Evolutionary conservation across 805 yeast species (phyloP).

Genomic region (Tetrapisispora iriomotensis): DNA sequence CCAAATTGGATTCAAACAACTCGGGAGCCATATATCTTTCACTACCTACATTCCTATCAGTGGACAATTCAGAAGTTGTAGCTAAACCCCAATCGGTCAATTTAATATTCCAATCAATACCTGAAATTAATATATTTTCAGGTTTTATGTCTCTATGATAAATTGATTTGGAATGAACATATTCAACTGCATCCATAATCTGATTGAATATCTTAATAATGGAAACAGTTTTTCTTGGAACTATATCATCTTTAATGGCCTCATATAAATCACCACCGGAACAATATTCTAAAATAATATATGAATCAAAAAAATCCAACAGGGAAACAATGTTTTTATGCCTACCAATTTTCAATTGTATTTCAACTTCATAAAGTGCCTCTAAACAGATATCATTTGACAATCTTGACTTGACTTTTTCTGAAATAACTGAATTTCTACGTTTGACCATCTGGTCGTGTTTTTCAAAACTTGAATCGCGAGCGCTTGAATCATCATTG

Average conservation of each 20-base stretch:
- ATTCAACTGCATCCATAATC: conserved; percentile 63
- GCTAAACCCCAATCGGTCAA: conserved; percentile 73
- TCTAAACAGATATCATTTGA: conserved; percentile 41
- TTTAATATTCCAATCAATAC: conserved; percentile 45
- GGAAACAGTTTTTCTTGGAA: conserved; percentile 42
- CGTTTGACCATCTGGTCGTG: conserved; percentile 14
- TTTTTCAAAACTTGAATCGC: conserved; percentile 17
- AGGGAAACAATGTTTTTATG: conserved; percentile 52
- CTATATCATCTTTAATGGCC: conserved; percentile 51
- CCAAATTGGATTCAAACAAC: conserved; percentile 47
- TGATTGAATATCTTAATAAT: conserved; percentile 50
- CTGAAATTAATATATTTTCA: conserved; percentile 56
- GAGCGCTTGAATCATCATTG: conserved; percentile 12
- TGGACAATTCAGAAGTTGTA: conserved; percentile 40
- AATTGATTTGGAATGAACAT: conserved; percentile 59
- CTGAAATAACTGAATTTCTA: conserved; percentile 31
- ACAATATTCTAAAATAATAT: conserved; percentile 70
- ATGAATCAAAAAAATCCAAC: conserved; percentile 55
- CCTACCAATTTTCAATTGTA: conserved; percentile 50
- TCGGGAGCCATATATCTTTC: conserved; percentile 96
- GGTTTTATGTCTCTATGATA: conserved; percentile 81
- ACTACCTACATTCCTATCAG: conserved; percentile 78
- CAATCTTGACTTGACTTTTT: conserved; percentile 23
- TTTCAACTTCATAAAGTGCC: conserved; percentile 58
- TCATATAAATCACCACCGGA: conserved; percentile 82